Conservation (phyloP, 2,329 filamentous ascomycete genomes). For the Elsinoe australis region DNA sequence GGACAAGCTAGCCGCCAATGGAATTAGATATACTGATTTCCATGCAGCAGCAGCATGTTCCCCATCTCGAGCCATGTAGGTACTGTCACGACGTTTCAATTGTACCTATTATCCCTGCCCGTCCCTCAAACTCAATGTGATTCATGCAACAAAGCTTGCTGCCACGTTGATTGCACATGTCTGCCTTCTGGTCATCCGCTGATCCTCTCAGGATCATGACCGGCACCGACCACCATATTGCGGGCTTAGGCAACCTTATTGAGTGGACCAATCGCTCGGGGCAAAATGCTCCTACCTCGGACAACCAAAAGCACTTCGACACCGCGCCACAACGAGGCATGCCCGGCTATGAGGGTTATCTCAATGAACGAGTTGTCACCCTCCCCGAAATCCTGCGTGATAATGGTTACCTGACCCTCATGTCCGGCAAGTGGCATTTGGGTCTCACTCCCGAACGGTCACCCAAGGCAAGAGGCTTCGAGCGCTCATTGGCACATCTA, state of each 20-base stretch:
- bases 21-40: constrained; percentile 56
- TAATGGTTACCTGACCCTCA: constrained; percentile 52
- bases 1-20: constrained; percentile 41
- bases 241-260: constrained; percentile 51
- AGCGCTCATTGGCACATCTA: constrained; percentile 52
- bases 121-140: neutral
- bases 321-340: constrained; percentile 50
- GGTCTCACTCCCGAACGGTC: constrained; percentile 51
- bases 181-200: no score
- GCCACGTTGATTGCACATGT: no score
- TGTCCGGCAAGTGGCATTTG: constrained; percentile 58
- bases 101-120: neutral
- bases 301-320: constrained; percentile 37
- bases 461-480: constrained; percentile 52
- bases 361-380: constrained; percentile 53
- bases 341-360: constrained; percentile 57
- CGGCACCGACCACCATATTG: constrained; percentile 55
- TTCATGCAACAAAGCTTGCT: no score
- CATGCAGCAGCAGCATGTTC: constrained; percentile 59
- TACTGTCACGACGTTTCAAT: neutral
- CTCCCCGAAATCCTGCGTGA: constrained; percentile 53
- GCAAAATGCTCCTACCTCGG: constrained; percentile 47
- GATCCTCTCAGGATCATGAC: constrained; percentile 44
- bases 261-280: constrained; percentile 51
- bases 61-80: constrained; percentile 53